These are phyloP conservation scores for Colletotrichum tabaci DNA, from an alignment of 2,329 filamentous ascomycete species.

Conservation along the genomic window DNA sequence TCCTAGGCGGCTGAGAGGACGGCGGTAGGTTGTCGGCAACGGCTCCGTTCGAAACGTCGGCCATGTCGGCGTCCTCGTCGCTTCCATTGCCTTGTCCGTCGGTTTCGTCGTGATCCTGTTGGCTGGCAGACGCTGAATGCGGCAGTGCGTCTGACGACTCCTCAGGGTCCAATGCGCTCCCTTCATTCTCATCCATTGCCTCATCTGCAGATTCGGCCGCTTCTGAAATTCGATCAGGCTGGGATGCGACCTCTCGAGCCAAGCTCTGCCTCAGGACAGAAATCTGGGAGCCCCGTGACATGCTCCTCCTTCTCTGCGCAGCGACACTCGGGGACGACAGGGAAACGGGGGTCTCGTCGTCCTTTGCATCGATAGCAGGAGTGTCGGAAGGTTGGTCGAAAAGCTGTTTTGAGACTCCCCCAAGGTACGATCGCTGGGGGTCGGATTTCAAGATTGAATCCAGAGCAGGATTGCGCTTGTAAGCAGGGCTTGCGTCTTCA, in stretches of 20 bases:
- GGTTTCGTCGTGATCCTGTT: background rate
- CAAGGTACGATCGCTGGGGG: slow-evolving; percentile 26
- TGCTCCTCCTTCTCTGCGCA: slow-evolving; percentile 37
- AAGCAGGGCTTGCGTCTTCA: background rate
- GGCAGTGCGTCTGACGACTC: background rate
- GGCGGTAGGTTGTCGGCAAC: slow-evolving; percentile 30
- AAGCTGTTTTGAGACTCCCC: slow-evolving; percentile 23
- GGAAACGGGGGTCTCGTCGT: background rate
- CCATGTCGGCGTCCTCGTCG: slow-evolving; percentile 15
- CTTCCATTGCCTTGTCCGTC: background rate
- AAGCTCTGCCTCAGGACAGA: slow-evolving; percentile 27
- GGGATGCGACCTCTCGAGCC: slow-evolving; percentile 11
- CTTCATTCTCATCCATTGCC: background rate
- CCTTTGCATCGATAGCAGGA: background rate
- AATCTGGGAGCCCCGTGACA: slow-evolving; percentile 40
- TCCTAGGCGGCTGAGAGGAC: slow-evolving; percentile 32
- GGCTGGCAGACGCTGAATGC: background rate
- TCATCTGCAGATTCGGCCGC: slow-evolving; percentile 24
- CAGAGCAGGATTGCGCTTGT: slow-evolving; percentile 10
- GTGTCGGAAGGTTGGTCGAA: slow-evolving; percentile 20
- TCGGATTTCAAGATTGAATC: slow-evolving; percentile 18
- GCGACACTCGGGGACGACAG: slow-evolving; percentile 24
- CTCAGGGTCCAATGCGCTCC: background rate
- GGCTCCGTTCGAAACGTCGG: background rate
- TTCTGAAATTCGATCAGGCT: slow-evolving; percentile 18